A percentile compares a stretch with the other conserved stretches of the same genome.
Evolutionary conservation across 192 early-diverging fungal species (phyloP).

Genomic region (Backusella tuberculispora): DNA sequence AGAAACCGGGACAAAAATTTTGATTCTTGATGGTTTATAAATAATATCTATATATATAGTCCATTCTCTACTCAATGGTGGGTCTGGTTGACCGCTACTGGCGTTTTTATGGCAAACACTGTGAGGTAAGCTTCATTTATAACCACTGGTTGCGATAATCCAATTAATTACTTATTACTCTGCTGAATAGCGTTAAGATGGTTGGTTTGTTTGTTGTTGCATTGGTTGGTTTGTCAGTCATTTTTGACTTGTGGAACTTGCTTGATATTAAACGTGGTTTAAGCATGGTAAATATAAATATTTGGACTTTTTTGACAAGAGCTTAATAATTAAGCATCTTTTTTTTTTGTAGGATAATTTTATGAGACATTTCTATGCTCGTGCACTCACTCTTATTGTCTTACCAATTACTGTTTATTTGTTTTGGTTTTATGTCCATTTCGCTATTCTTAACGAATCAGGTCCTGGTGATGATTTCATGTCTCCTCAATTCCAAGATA

Average conservation of each 20-base stretch:
- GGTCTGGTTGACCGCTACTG: conserved; percentile 82
- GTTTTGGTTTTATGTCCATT: conserved; percentile 95
- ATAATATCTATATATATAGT: conserved; percentile 38
- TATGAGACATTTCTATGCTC: conserved; percentile 81
- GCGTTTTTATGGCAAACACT: conserved; percentile 76
- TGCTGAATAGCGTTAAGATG: conserved; percentile 80
- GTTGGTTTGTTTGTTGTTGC: conserved; percentile 90
- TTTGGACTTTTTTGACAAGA: neutral
- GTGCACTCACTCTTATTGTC: conserved; percentile 83
- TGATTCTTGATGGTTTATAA: neutral
- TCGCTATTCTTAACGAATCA: conserved; percentile 74
- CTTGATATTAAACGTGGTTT: conserved; percentile 85
- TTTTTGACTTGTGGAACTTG: conserved; percentile 90
- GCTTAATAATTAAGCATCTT: neutral
- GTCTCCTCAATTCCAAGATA: conserved; percentile 88
- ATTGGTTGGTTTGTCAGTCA: conserved; percentile 80
- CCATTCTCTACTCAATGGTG: conserved; percentile 85
- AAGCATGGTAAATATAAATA: conserved; percentile 47
- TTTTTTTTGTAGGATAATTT: conserved; percentile 58
- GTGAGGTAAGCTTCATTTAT: conserved; percentile 55
- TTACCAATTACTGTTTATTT: conserved; percentile 82
- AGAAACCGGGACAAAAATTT: no score
- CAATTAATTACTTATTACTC: neutral
- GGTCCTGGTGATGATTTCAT: conserved; percentile 95
- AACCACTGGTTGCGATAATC: conserved; percentile 55